Evolutionary conservation across 805 yeast species (phyloP), one percentile per base, ranked within the genome.

Genomic region (Alloascoidea africana): DNA sequence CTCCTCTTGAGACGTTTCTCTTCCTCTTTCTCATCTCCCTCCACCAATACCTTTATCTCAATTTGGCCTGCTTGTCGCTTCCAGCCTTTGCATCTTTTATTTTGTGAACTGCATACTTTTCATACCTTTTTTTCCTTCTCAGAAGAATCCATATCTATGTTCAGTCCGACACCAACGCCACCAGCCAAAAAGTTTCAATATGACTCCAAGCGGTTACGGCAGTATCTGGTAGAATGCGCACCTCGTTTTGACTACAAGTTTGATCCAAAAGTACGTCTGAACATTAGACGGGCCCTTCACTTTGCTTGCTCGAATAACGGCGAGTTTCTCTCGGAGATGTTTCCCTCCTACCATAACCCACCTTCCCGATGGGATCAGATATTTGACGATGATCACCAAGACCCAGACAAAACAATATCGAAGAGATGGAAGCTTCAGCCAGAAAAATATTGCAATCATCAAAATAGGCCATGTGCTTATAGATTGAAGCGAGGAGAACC

Each of bases 401-500:
- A 23, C n/a, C 8, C n/a, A 8, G 30, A 23, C 8, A n/a, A n/a
- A n/a, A n/a, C n/a, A n/a, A 23, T 23, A 8, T 23, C 30, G n/a
- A 23, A 23, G n/a, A 8, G n/a, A 23, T 23, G 30, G 30, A 23
- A 23, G n/a, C 8, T 23, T 8, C 13, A 23, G n/a, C 8, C 30
- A 8, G 30, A 23, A 23, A 23, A 23, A 23, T 8, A 23, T 8
- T 23, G 8, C n/a, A 8, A 8, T 43, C 93, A 83, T 50, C 64
- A 69, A 15, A 69, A 74, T 14, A 62, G 82, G 53, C 78, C 89
- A 0, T 84, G 94, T 53, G 79, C 84, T 2, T 62, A 77, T 15
- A 73, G 75, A 37, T 78, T 84, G 47, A 63, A 70, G 35, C 69
- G 74, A 36, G 94, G 94, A 4, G 94, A 83, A 50, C 86, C 91